Conservation (phyloP, 2,329 filamentous ascomycete genomes). For the Scopulariopsis brevicaulis region DNA sequence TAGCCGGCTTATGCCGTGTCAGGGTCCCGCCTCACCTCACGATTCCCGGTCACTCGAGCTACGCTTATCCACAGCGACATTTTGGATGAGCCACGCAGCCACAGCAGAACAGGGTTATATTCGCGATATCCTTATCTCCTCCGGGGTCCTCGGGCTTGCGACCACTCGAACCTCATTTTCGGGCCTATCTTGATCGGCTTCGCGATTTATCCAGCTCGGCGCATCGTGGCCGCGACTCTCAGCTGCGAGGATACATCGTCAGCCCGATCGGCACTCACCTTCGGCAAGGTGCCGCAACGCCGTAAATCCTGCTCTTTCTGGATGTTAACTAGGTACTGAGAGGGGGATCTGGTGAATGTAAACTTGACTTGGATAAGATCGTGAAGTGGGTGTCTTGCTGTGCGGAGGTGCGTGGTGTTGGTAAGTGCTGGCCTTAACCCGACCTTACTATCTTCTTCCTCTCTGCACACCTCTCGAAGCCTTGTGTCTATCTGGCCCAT, state of each 20-base stretch:
- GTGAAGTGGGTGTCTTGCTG: background rate
- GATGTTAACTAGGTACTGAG: background rate
- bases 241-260: background rate
- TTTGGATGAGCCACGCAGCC: background rate
- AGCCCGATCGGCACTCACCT: background rate
- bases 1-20: background rate
- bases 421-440: background rate
- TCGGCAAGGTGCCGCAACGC: background rate
- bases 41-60: background rate
- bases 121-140: background rate
- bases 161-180: background rate
- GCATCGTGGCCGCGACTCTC: background rate
- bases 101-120: background rate
- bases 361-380: background rate
- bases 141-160: background rate
- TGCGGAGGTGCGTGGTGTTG: background rate
- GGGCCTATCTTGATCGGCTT: background rate
- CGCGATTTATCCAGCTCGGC: background rate
- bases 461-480: background rate
- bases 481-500: background rate
- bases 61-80: background rate
- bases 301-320: background rate
- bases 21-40: background rate
- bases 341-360: background rate
- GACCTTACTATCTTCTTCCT: background rate